A percentile compares a stretch with the other conserved stretches of the same genome.
These are phyloP conservation scores for Platanus orientalis DNA, from an alignment of 164 flowering plant genomes.

Conservation along the genomic window DNA sequence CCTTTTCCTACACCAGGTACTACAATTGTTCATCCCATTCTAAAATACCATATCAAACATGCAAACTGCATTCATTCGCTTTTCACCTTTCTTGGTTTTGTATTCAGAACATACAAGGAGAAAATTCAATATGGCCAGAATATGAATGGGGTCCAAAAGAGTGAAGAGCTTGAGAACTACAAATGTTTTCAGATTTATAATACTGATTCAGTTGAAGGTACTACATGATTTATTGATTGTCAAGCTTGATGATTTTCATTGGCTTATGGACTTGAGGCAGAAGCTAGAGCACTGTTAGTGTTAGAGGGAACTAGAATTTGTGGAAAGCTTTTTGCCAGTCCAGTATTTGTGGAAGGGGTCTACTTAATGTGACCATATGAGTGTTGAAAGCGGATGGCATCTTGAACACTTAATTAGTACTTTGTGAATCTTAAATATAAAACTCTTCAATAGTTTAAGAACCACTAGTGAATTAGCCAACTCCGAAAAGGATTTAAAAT, in stretches of 20 bases:
- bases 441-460: neutral
- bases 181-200: conserved; percentile 1
- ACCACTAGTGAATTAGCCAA: neutral
- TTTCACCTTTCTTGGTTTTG: conserved; percentile 8
- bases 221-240: conserved; percentile 1
- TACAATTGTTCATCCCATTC: neutral
- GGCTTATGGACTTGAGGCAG: neutral
- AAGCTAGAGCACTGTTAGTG: conserved; percentile 12
- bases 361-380: neutral
- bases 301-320: neutral
- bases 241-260: neutral
- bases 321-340: neutral
- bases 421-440: neutral
- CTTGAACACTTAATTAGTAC: neutral
- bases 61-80: neutral
- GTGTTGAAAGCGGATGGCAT: neutral
- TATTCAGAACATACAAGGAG: conserved; percentile 28
- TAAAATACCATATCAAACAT: neutral
- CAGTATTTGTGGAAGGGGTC: neutral
- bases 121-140: conserved; percentile 4
- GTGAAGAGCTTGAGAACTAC: conserved; percentile 10
- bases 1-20: conserved; percentile 23
- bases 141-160: conserved; percentile 10
- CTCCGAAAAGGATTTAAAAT: neutral
- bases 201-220: conserved; percentile 29